Evolutionary conservation across 805 yeast genomes (phyloP), one percentile per base, ranked within the genome.

Genomic region (Zygoascus bituminiphila): DNA sequence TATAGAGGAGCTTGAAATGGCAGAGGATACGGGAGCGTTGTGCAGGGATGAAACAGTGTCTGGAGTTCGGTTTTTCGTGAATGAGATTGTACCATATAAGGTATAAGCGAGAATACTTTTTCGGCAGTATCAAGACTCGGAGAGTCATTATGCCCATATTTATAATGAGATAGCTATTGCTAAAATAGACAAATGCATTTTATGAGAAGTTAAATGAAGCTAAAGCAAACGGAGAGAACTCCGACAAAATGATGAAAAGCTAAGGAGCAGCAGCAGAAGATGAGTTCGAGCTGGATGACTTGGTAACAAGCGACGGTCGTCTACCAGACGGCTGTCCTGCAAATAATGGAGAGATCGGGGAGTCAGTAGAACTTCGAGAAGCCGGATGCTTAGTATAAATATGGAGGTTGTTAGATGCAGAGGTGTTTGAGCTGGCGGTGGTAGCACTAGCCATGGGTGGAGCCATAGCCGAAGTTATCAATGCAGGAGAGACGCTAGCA

Each of bases 31-130:
- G 2, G 88, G 87, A 3, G 62, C 66, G 2, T 58, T 86, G 2
- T 77, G 83, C 17, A 70, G 84, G 4, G 95, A 86, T 64, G 79
- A 80, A 56, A 79, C 80, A 54, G 68, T 82, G 1, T 73, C 79
- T 44, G 94, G 93, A 0, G 72, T 79, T 2, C 73, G 75, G 45
- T 86, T 79, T 62, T 84, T 76, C 57, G 61, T 69, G 40, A 85
- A 85, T 46, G 37, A 38, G 29, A 50, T 65, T 14, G 31, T 19
- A 29, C 49, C 39, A 17, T 44, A 26, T 35, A 23, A 2, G 51
- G 35, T n/a, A 46, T 24, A 20, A 38, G n/a, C n/a, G n/a, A n/a
- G n/a, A n/a, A n/a, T n/a, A n/a, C n/a, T n/a, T n/a, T n/a, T n/a
- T n/a, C n/a, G n/a, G n/a, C n/a, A n/a, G n/a, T n/a, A n/a, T n/a